Base-by-base conservation (phyloP, 768 basidiomycete species). In the Tubosaeta sp. region DNA sequence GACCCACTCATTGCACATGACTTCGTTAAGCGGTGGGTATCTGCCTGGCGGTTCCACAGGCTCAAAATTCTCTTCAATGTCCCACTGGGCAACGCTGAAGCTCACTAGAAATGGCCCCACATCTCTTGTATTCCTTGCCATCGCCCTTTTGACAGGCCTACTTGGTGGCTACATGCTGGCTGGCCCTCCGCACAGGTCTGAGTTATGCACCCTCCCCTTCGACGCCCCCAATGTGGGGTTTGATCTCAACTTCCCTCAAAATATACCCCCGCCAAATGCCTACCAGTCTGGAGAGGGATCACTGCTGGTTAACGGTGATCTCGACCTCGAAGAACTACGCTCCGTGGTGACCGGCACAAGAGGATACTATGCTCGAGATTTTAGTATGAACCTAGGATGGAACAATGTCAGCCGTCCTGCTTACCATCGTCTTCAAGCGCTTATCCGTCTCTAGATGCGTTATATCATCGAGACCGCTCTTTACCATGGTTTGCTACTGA, bases 401-500 rank as follows among this genome's bases (percentile, higher is more conserved):
- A 77, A 78, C 56, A 78, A 77, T 40, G 74, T 76, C 29, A 51
- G 74, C 38, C 10, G 36, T 27, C 12, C 19, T 46, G 11, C 14
- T n/a, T 32, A 14, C 27, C 24, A 9, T 8, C 24, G 6, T 46
- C 31, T 34, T 47, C 43, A 3, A 22, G 25, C 29, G 22, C 55
- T 52, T 32, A 59, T 21, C 19, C 11, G 14, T 25, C 22, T 38
- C 30, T 36, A 75, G 76, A 68, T 77, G 68, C 71, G 76, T 18
- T 77, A 77, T 53, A 78, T 78, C 51, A 69, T 77, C 51, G 76
- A 77, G 53, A 71, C 75, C 1, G 64, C 73, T 9, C 54, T 77
- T 16, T 46, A 75, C 13, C 77, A 77, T 41, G 73, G 76, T n/a
- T 55, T 60, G 22, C 57, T 76, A 6, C 64, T 76, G 36, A 74